Evolutionary conservation across 164 flowering plant genomes (phyloP).

Genomic region (Taxillus chinensis): DNA sequence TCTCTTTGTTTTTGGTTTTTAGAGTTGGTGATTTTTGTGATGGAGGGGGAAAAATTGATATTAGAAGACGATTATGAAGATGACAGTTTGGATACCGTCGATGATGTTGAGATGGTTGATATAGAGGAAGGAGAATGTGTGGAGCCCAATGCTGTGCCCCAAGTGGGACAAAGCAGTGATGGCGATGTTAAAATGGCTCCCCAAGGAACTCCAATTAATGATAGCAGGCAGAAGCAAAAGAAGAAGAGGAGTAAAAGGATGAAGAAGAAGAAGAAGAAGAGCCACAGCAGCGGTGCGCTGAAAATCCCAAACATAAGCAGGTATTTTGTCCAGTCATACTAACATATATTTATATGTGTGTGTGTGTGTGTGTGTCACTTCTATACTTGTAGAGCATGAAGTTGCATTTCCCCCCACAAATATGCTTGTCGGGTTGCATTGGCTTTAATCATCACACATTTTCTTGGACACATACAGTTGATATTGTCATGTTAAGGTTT

Average conservation of each 20-base stretch:
- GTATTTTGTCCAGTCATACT: slow-evolving; percentile 13
- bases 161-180: slow-evolving; percentile 9
- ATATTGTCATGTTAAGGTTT: no score
- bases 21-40: slow-evolving; percentile 5
- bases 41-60: slow-evolving; percentile 48
- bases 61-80: slow-evolving; percentile 40
- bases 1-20: neutral
- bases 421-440: neutral
- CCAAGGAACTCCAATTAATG: slow-evolving; percentile 21
- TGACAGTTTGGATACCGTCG: slow-evolving; percentile 28
- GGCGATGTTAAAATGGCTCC: slow-evolving; percentile 11
- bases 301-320: slow-evolving; percentile 47
- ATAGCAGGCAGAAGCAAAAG: slow-evolving; percentile 14
- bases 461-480: neutral
- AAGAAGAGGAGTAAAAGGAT: slow-evolving; percentile 26
- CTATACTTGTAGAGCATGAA: no score
- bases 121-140: slow-evolving; percentile 57
- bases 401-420: neutral
- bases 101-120: slow-evolving; percentile 73
- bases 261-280: slow-evolving; percentile 49
- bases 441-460: neutral
- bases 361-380: neutral
- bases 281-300: slow-evolving; percentile 20
- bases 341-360: neutral
- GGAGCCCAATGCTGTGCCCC: slow-evolving; percentile 14